Evolutionary conservation across 2,329 filamentous ascomycete genomes (phyloP).

Genomic region (Daldinia sp.): DNA sequence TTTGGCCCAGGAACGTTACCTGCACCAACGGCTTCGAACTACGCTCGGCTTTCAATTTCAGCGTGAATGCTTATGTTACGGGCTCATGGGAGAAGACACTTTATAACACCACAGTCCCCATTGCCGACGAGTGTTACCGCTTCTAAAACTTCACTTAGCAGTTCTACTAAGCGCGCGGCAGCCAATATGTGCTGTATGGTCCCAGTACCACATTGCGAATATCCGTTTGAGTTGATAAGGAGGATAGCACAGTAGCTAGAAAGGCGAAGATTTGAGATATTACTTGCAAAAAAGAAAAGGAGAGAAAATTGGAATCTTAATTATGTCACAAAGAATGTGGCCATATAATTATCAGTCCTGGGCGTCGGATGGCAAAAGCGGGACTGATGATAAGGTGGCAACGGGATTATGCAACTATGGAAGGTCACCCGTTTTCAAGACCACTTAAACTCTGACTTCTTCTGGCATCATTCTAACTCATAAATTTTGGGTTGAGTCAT

Average conservation of each 20-base stretch:
- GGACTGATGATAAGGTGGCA: conserved; percentile 26
- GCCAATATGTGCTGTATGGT: not conserved
- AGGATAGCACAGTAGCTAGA: conserved; percentile 16
- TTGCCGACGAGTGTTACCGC: conserved; percentile 49
- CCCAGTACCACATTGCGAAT: conserved; percentile 6
- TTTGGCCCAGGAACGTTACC: conserved; percentile 38
- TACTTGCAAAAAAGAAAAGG: not conserved
- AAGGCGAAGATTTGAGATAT: conserved; percentile 10
- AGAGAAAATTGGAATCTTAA: conserved; percentile 27
- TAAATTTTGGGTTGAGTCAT: conserved; percentile 39
- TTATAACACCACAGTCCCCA: conserved; percentile 46
- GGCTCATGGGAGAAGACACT: conserved; percentile 45
- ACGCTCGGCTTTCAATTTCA: conserved; percentile 48
- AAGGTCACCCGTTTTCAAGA: conserved; percentile 21
- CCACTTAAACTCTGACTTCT: conserved; percentile 8
- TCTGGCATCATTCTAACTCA: conserved; percentile 16
- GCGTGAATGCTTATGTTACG: conserved; percentile 48
- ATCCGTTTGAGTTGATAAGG: conserved; percentile 13
- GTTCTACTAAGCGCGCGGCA: not conserved
- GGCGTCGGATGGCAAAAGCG: conserved; percentile 15
- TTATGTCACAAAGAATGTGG: conserved; percentile 21
- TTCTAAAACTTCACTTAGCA: conserved; percentile 20
- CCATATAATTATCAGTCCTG: conserved; percentile 30
- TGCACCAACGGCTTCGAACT: conserved; percentile 47
- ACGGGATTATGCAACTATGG: conserved; percentile 14